Evolutionary conservation across 2,329 filamentous ascomycete genomes (phyloP), one percentile per base, ranked within the genome.

Genomic region (Malbranchea cinnamomea): DNA sequence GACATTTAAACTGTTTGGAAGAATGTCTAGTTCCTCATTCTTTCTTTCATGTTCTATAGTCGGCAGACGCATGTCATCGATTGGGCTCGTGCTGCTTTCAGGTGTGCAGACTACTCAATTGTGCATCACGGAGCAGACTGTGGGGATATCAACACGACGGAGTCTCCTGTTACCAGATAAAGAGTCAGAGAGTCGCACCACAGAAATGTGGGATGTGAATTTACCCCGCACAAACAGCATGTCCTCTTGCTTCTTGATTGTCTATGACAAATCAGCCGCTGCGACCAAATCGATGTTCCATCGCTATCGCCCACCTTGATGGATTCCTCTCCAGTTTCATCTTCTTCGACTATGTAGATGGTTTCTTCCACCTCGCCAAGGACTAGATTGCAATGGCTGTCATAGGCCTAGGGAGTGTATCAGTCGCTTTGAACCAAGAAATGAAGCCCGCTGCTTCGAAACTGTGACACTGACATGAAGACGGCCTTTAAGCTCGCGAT

Each of bases 141-240:
- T 9, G 74, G 74, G 32, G 75, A 78, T 44, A 78, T 77, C 45
- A 80, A 63, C 36, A 80, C 73, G 31, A 81, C 76, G 35, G 75
- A 79, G 45, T 80, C 76, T 40, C 76, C 75, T 80, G 40, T 24
- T 14, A 15, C 25, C 8, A 8, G n/a, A 25, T 36, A 22, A 42
- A 30, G 37, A 45, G 15, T 16, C 37, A 35, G 6, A 30, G n/a
- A n/a, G 24, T 10, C 17, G 7, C 12, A 28, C 8, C n/a, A 22
- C 2, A 15, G 17, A 17, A 21, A 19, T 22, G 12, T 3, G 14
- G 29, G 10, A 19, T 24, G 3, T 24, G 10, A 12, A 5, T 9
- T 39, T 60, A 87, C 85, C 87, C 80, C 89, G 68, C 35, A 98
- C 87, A 54, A 98, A 98, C 12, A 98, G 63, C 89, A 98, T 98